Conservation (phyloP, 345 rosid species). For the thale cress (Arabidopsis thaliana) region TAIR10.1 NC_003070.9:21733001-21733500, state of each 20-base stretch:
- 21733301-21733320: too few species aligned
- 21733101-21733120: constrained; percentile 10
- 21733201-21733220: neutral
- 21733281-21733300: neutral
- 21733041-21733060: neutral
- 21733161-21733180: constrained; percentile 10
- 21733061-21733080: neutral
- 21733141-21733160: neutral
- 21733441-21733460: neutral
- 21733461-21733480: neutral
- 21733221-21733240: neutral
- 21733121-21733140: neutral
- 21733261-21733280: neutral
- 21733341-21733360: neutral
- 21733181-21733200: neutral
- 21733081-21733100: neutral
- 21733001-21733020: neutral
- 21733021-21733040: neutral
- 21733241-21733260: constrained; percentile 5
- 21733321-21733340: too few species aligned
- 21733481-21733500: constrained; percentile 28
- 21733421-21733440: constrained; percentile 9
- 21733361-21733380: neutral
- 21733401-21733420: constrained; percentile 17
- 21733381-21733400: neutral